Conservation (phyloP, 495 filamentous ascomycete genomes). For the Aspergillus homomorphus region DNA sequence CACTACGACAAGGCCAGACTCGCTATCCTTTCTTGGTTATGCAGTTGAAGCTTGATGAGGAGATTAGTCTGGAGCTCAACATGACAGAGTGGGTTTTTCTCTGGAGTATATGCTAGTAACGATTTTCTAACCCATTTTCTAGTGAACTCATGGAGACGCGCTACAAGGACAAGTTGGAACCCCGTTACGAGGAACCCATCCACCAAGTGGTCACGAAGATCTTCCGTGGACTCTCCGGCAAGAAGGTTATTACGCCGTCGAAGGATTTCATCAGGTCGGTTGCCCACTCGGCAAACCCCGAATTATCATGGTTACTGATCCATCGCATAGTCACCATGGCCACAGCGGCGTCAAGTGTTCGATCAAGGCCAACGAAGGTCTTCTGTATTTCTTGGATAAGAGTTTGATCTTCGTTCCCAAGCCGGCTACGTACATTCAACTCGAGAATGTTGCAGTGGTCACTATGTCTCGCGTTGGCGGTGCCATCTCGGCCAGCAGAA, state of each 20-base stretch:
- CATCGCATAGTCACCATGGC: slow-evolving; percentile 66
- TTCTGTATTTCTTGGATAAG: slow-evolving; percentile 95
- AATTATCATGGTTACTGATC: slow-evolving; percentile 5
- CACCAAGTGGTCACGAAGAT: slow-evolving; percentile 89
- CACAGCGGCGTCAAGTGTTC: slow-evolving; percentile 98
- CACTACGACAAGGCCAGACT: slow-evolving; percentile 94
- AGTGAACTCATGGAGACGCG: slow-evolving; percentile 67
- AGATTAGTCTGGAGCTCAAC: slow-evolving; percentile 94
- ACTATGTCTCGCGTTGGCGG: slow-evolving; percentile 96
- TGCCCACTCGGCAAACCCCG: background rate
- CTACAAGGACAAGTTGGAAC: slow-evolving; percentile 82
- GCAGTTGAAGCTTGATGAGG: slow-evolving; percentile 98
- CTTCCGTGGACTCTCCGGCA: slow-evolving; percentile 88
- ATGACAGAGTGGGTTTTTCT: slow-evolving; percentile 74
- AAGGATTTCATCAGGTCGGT: slow-evolving; percentile 78
- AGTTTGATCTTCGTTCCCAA: slow-evolving; percentile 99
- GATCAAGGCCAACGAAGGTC: slow-evolving; percentile 97
- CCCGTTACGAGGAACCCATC: slow-evolving; percentile 88
- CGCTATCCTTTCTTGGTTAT: slow-evolving; percentile 98
- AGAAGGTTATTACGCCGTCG: slow-evolving; percentile 89
- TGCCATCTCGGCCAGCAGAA: slow-evolving; percentile 87
- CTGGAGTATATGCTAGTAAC: background rate
- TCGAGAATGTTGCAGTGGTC: slow-evolving; percentile 83
- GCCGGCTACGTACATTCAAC: slow-evolving; percentile 91
- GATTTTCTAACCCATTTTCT: slow-evolving; percentile 15